phyloP scores from a whole-genome alignment of 345 rosid species.

The Lepidium didymum region DNA sequence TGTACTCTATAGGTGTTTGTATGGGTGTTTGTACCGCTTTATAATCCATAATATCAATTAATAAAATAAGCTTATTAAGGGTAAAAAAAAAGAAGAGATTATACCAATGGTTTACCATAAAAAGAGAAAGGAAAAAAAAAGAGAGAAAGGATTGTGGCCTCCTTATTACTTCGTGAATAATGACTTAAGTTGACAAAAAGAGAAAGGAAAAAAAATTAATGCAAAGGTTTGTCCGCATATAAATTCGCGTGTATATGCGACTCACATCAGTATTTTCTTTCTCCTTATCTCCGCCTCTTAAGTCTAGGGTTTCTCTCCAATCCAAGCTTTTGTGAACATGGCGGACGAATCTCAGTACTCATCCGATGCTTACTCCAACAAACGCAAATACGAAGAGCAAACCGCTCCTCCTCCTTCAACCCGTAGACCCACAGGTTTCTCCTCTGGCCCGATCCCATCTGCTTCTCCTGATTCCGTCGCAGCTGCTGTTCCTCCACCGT shows the following conservation, averaged over 20 bases:
- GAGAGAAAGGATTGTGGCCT: too few relatives aligned
- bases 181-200: background rate
- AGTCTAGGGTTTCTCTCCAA: constrained; percentile 47
- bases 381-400: constrained; percentile 92
- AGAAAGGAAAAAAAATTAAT: background rate
- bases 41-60: too few relatives aligned
- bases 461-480: constrained; percentile 41
- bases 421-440: constrained; percentile 83
- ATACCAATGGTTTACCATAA: too few relatives aligned
- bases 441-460: constrained; percentile 50
- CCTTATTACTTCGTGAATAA: too few relatives aligned
- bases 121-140: too few relatives aligned
- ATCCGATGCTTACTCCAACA: constrained; percentile 41
- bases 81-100: too few relatives aligned
- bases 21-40: too few relatives aligned
- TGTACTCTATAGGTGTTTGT: too few relatives aligned
- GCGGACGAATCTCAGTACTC: constrained; percentile 96
- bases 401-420: constrained; percentile 46
- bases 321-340: constrained; percentile 31
- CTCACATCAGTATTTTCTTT: background rate
- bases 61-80: too few relatives aligned
- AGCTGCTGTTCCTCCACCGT: constrained; percentile 20
- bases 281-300: constrained; percentile 26
- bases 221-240: background rate
- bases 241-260: background rate